A percentile compares a stretch with the other conserved stretches of the same genome.
Conservation (phyloP, 148 eudicot species). For the Rheum nobile region DNA sequence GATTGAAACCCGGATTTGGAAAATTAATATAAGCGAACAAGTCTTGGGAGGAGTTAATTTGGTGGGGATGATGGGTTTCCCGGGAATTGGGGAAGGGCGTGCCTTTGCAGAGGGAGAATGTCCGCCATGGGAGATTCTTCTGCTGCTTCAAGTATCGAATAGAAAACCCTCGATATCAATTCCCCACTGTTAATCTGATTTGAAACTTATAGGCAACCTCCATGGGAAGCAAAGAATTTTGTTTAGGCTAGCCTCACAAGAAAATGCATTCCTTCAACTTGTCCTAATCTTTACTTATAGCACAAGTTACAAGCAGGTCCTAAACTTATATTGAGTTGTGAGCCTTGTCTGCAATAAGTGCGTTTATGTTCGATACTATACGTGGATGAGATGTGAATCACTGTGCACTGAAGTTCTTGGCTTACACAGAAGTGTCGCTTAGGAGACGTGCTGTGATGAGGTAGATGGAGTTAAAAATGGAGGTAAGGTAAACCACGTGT, state of each 20-base stretch:
- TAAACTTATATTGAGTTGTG: too few species aligned
- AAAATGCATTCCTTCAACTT: not conserved
- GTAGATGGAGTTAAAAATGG: too few species aligned
- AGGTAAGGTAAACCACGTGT: too few species aligned
- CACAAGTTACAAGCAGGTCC: too few species aligned
- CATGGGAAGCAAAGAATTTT: not conserved
- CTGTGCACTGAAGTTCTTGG: too few species aligned
- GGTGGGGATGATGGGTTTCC: not conserved
- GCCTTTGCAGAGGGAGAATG: slow-evolving; percentile 1
- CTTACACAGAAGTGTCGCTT: too few species aligned
- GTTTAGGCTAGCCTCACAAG: not conserved
- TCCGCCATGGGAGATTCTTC: slow-evolving; percentile 1
- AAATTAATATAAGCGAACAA: not conserved
- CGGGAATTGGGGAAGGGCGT: not conserved
- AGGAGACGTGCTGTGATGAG: too few species aligned
- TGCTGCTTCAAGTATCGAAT: slow-evolving; percentile 18
- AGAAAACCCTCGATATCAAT: slow-evolving; percentile 7
- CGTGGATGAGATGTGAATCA: too few species aligned
- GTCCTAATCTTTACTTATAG: too few species aligned
- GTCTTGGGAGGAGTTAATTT: not conserved
- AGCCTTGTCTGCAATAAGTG: too few species aligned
- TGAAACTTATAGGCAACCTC: slow-evolving; percentile 17
- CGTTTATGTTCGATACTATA: too few species aligned
- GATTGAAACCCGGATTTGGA: not conserved
- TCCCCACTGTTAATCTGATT: slow-evolving; percentile 3